Conservation (phyloP, 805 yeast species). For the Nematodospora valgi region DNA sequence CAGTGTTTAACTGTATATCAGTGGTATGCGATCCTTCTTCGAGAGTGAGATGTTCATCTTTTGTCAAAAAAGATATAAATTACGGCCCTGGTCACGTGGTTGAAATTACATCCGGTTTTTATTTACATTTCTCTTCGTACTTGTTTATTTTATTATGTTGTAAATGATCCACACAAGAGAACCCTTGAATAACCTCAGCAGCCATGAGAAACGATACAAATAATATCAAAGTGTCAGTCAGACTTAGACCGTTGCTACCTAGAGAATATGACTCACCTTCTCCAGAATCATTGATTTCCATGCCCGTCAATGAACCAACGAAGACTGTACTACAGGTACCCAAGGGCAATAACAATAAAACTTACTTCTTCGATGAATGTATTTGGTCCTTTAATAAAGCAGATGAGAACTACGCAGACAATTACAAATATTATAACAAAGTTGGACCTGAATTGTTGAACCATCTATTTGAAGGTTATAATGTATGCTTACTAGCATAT, state of each 20-base stretch:
- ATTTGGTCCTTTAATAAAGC: constrained; percentile 14
- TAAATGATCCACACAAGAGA: no score
- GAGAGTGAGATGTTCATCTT: no score
- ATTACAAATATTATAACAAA: constrained; percentile 46
- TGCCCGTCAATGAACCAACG: constrained; percentile 25
- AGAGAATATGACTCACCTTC: constrained; percentile 21
- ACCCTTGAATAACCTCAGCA: no score
- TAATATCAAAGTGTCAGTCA: constrained; percentile 47
- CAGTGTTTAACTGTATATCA: no score
- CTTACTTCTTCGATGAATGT: constrained; percentile 17
- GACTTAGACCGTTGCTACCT: constrained; percentile 47
- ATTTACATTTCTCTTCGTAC: no score
- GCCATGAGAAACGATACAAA: constrained; percentile 9
- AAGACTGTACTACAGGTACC: constrained; percentile 19
- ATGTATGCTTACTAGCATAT: constrained; percentile 41
- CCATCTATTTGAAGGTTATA: constrained; percentile 41
- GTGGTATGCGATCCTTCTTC: no score
- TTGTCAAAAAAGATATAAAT: no score
- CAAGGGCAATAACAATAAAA: constrained; percentile 13
- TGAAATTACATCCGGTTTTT: no score
- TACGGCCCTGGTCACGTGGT: no score
- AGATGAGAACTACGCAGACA: constrained; percentile 39
- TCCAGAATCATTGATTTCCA: constrained; percentile 22
- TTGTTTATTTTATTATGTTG: no score
- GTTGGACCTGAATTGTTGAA: constrained; percentile 59